These are phyloP conservation scores for Ceratocystis cubensis DNA, from an alignment of 2,329 filamentous ascomycete species.

Conservation along the genomic window DNA sequence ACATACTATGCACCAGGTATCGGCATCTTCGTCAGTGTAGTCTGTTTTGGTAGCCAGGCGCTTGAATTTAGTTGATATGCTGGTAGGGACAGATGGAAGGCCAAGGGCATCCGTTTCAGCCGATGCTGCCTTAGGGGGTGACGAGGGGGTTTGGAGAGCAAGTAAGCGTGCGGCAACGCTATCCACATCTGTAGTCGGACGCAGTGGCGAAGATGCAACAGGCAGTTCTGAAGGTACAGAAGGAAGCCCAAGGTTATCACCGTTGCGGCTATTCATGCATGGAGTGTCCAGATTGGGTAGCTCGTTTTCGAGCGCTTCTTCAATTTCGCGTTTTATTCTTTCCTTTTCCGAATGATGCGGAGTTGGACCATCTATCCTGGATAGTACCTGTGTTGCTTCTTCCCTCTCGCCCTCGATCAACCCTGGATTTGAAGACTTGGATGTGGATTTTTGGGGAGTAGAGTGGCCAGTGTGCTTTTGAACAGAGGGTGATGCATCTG, in stretches of 20 bases:
- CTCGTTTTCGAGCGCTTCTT: conserved; percentile 32
- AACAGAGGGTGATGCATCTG: neutral
- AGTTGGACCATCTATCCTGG: conserved; percentile 21
- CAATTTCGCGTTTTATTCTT: conserved; percentile 34
- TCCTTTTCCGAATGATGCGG: conserved; percentile 41
- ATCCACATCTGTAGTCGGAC: conserved; percentile 28
- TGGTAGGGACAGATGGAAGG: conserved; percentile 36
- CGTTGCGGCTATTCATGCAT: neutral
- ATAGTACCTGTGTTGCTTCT: neutral
- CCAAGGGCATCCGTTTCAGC: conserved; percentile 23
- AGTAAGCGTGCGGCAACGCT: conserved; percentile 42
- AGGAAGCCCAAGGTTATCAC: conserved; percentile 28
- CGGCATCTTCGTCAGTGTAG: conserved; percentile 57
- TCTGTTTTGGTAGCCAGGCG: conserved; percentile 31
- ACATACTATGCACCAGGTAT: conserved; percentile 72
- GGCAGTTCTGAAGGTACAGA: conserved; percentile 31
- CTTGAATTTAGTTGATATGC: conserved; percentile 34
- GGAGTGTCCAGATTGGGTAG: conserved; percentile 15
- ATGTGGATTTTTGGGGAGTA: neutral
- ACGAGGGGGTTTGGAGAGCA: conserved; percentile 33
- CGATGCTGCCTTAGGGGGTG: conserved; percentile 24
- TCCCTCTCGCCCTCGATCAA: neutral
- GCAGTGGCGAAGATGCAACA: conserved; percentile 26
- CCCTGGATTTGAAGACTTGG: neutral
- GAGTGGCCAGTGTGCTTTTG: neutral